Evolutionary conservation across 2,329 filamentous ascomycete species (phyloP).

Genomic region (Fusarium palustre): DNA sequence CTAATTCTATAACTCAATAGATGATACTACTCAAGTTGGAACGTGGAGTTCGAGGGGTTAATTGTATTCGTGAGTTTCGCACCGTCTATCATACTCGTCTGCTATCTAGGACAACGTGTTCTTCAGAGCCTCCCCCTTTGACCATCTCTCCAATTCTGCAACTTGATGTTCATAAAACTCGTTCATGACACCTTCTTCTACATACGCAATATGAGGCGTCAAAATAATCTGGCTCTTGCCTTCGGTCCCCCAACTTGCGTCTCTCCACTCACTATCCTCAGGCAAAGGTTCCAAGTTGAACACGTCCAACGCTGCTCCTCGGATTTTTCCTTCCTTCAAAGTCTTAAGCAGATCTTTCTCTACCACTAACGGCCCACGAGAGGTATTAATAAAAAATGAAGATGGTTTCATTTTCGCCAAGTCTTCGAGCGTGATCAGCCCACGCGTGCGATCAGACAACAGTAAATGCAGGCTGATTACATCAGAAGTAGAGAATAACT

Average conservation of each 20-base stretch:
- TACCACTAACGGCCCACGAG: neutral
- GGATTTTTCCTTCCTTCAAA: neutral
- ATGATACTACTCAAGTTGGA: too few relatives aligned
- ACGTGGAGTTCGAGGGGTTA: too few relatives aligned
- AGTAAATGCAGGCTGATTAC: neutral
- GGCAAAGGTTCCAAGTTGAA: conserved; percentile 2
- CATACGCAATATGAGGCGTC: conserved; percentile 5
- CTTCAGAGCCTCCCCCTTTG: neutral
- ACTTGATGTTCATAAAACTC: conserved; percentile 7
- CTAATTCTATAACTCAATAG: too few relatives aligned
- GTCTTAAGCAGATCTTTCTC: neutral
- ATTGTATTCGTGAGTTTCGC: neutral
- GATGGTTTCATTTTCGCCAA: neutral
- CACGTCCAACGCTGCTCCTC: conserved; percentile 1
- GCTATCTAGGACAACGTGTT: neutral
- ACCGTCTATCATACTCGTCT: neutral
- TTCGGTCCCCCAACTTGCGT: neutral
- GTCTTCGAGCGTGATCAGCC: neutral
- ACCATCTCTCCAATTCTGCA: neutral
- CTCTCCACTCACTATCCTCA: neutral
- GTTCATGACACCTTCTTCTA: conserved; percentile 1
- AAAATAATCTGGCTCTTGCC: conserved; percentile 3
- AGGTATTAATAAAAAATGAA: conserved; percentile 4
- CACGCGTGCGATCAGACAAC: neutral
- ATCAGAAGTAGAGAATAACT: conserved; percentile 1